These are phyloP conservation scores for Murraya paniculata DNA, from an alignment of 345 rosid species.

Conservation along the genomic window DNA sequence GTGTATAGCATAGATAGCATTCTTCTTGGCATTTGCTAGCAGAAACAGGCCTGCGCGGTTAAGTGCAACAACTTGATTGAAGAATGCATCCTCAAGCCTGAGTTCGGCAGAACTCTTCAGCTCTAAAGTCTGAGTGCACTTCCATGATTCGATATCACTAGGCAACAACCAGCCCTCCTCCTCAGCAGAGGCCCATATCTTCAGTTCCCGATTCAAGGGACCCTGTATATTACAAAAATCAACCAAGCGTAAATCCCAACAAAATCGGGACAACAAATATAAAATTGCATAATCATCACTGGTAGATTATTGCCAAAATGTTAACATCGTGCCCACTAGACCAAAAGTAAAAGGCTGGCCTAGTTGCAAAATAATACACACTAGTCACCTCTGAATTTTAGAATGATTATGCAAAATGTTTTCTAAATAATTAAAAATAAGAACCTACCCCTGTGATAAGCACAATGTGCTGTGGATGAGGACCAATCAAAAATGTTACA, in stretches of 20 bases:
- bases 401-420: not conserved
- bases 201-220: slow-evolving; percentile 55
- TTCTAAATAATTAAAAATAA: slow-evolving; percentile 1
- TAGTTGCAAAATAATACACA: not conserved
- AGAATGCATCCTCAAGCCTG: slow-evolving; percentile 54
- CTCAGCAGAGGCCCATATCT: slow-evolving; percentile 56
- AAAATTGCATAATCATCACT: not conserved
- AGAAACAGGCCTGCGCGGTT: slow-evolving; percentile 55
- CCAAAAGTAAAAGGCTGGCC: not conserved
- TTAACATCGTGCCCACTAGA: not conserved
- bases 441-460: slow-evolving; percentile 66
- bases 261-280: not conserved
- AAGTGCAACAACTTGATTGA: slow-evolving; percentile 66
- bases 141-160: slow-evolving; percentile 54
- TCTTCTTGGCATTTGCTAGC: slow-evolving; percentile 72
- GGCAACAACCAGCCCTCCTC: slow-evolving; percentile 80
- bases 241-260: not conserved
- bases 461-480: slow-evolving; percentile 68
- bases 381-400: slow-evolving; percentile 1
- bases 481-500: slow-evolving; percentile 57
- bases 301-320: not conserved
- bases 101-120: slow-evolving; percentile 52
- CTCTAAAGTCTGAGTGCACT: slow-evolving; percentile 61
- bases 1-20: slow-evolving; percentile 67
- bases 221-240: slow-evolving; percentile 39